Percentiles rank a stretch among this genome's conserved stretches.
These are phyloP conservation scores for Cystobasidium sp. DNA, from an alignment of 1,284 basidiomycete species.

Conservation along the genomic window DNA sequence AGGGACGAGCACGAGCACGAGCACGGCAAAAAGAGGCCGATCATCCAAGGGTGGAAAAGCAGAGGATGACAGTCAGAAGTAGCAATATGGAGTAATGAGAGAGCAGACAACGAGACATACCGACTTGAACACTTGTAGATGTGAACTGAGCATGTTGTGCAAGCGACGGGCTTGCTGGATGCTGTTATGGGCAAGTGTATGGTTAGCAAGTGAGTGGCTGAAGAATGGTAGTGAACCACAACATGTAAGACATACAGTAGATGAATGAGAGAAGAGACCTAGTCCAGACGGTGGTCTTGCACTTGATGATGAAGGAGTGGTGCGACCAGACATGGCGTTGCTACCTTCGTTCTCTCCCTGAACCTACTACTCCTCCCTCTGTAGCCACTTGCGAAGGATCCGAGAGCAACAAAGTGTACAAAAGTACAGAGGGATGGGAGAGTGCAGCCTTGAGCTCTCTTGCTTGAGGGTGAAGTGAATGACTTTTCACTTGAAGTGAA, in stretches of 20 bases:
- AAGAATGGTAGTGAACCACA: neutral
- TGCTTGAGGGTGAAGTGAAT: too few species aligned
- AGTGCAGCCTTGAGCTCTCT: too few species aligned
- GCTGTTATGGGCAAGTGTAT: neutral
- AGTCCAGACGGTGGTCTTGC: constrained; percentile 11
- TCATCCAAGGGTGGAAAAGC: neutral
- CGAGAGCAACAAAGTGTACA: too few species aligned
- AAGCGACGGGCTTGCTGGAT: neutral
- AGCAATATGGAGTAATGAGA: neutral
- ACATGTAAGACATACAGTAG: neutral
- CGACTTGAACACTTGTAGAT: constrained; percentile 45
- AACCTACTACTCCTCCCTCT: neutral
- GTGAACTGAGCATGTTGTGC: constrained; percentile 1
- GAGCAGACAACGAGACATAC: constrained; percentile 12
- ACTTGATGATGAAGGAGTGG: constrained; percentile 10
- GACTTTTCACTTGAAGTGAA: too few species aligned
- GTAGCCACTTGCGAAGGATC: neutral
- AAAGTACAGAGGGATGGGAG: too few species aligned
- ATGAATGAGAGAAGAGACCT: constrained; percentile 12
- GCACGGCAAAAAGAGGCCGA: neutral
- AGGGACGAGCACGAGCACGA: neutral
- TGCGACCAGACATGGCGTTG: constrained; percentile 29
- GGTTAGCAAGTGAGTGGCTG: neutral
- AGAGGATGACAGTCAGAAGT: neutral
- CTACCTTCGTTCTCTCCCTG: neutral